Base-by-base conservation (phyloP, 2,329 filamentous ascomycete genomes). In the Mycosphaerella sp. region DNA sequence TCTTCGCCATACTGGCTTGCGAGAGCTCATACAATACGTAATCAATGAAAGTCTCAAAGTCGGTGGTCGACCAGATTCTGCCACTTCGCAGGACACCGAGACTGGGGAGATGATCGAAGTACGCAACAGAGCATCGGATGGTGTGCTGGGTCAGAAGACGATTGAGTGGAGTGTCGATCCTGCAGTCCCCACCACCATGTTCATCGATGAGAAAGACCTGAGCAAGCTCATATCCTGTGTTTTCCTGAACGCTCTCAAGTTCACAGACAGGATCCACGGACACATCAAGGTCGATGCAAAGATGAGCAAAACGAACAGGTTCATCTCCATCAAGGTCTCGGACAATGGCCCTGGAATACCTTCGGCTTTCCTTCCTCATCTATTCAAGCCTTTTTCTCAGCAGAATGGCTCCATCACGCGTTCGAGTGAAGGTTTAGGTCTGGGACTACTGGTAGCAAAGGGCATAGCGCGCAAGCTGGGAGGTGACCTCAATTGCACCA, bases 401-500 rank as follows among this genome's bases (percentile, higher is more conserved):
- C 80, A 85, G 66, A 83, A 87, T 64, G 77, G 80, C 44, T 85
- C 83, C 1, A 79, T 82, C 12, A 86, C 82, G 6, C 74, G 84
- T 39, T 77, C 79, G 54, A 83, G 79, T 62, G 84, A 87, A 65
- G 84, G 84, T 0, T 71, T 87, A 2, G 84, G 84, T 0, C 71
- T 87, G 6, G 84, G 84, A 25, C 70, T 87, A 9, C 75, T 87
- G 62, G 84, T 87, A n/a, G 84, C 84, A 0, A 87, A 86, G 67
- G 83, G 83, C 3, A 73, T 86, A 41, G 81, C 84, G 4, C 75
- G 84, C 48, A 84, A 82, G 63, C 77, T 87, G 50, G 82, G 83
- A 21, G 84, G 84, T 13, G 84, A 87, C 66, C 70, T 87, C 16
- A 76, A 79, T 45, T 81, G 84, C 58, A 75, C 82, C 37, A 75